Percentiles rank a stretch among this genome's conserved stretches.
Conservation (phyloP, 352 stramenopile genomes). For the Thraustochytrium sp. region DNA sequence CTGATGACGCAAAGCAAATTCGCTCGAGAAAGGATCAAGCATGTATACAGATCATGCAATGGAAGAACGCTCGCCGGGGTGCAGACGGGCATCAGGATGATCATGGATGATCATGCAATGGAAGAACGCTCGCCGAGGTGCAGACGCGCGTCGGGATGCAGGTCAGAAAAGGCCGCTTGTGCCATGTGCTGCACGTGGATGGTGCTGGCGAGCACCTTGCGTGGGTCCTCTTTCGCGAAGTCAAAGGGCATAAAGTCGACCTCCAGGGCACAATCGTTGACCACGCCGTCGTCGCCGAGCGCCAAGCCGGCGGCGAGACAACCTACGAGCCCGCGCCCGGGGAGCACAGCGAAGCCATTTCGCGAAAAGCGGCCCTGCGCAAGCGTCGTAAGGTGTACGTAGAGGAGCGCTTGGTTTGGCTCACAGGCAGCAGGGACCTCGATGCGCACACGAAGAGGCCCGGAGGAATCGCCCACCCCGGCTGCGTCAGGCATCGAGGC, state of each 20-base stretch:
- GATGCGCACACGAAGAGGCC: background rate
- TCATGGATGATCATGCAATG: no score
- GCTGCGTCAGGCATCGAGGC: background rate
- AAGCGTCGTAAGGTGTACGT: constrained; percentile 53
- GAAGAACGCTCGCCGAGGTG: no score
- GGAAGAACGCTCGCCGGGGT: no score
- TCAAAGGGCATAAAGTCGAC: background rate
- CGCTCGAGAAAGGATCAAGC: no score
- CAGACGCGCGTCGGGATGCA: no score
- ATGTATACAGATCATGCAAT: no score
- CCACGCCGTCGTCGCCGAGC: no score
- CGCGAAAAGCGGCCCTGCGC: constrained; percentile 51
- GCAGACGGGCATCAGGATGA: no score
- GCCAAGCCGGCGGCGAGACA: background rate
- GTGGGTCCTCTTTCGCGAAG: no score
- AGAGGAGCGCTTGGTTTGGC: no score
- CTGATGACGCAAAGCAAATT: no score
- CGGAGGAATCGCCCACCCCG: background rate
- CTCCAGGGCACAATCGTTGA: background rate
- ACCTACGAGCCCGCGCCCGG: background rate
- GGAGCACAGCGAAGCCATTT: constrained; percentile 49
- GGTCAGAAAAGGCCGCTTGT: no score
- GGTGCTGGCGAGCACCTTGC: background rate
- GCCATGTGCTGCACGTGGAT: background rate
- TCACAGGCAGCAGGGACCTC: constrained; percentile 1